Conservation (phyloP, 2,329 filamentous ascomycete genomes). For the Raffaelea albimanens region DNA sequence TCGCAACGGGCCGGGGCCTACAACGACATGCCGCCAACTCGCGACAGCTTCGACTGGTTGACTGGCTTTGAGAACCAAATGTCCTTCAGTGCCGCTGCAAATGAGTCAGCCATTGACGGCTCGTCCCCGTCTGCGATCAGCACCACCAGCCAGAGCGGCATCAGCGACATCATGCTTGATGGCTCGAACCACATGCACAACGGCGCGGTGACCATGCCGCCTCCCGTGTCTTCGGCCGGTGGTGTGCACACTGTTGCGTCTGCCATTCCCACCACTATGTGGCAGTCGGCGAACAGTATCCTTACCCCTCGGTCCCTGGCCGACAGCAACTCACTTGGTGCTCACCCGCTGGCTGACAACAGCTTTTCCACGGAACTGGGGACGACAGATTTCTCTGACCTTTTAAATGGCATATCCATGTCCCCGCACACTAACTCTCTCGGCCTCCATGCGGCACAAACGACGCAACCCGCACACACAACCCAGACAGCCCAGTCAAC, state of each 20-base stretch:
- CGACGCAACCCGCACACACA: too few relatives aligned
- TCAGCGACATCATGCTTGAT: slow-evolving; percentile 87
- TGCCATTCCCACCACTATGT: slow-evolving; percentile 37
- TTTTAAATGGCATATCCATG: slow-evolving; percentile 60
- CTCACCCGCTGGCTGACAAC: slow-evolving; percentile 56
- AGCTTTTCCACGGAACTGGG: slow-evolving; percentile 69
- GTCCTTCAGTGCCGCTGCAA: slow-evolving; percentile 47
- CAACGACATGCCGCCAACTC: slow-evolving; percentile 28
- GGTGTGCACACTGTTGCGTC: slow-evolving; percentile 1
- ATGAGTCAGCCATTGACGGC: slow-evolving; percentile 77
- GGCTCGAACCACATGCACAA: slow-evolving; percentile 51
- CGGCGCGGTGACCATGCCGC: slow-evolving; percentile 31
- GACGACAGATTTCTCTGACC: slow-evolving; percentile 66
- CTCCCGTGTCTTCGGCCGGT: slow-evolving; percentile 34
- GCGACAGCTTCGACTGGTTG: slow-evolving; percentile 74
- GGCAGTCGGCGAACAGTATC: slow-evolving; percentile 38
- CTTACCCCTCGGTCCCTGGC: too few relatives aligned
- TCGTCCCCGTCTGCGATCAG: slow-evolving; percentile 96
- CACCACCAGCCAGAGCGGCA: slow-evolving; percentile 82
- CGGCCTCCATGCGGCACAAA: too few relatives aligned
- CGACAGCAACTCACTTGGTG: slow-evolving; percentile 48
- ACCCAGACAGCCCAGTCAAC: too few relatives aligned
- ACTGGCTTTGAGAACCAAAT: slow-evolving; percentile 72
- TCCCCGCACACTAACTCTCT: slow-evolving; percentile 62
- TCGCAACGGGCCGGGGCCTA: slow-evolving; percentile 20